Conservation (phyloP, 1,284 basidiomycete species). For the Sanghuangporus sanghuang region DNA sequence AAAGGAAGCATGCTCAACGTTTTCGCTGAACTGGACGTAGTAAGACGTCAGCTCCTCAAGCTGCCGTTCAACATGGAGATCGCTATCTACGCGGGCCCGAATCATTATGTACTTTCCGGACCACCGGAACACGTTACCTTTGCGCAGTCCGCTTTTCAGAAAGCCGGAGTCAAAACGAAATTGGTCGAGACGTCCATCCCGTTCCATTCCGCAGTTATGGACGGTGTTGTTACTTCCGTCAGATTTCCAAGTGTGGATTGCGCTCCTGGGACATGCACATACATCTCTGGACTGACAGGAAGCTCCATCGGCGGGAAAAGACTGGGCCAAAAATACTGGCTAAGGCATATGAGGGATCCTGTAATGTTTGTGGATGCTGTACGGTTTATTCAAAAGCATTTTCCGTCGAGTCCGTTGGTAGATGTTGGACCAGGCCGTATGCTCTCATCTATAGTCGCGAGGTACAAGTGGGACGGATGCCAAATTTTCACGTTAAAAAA, state of each 20-base stretch:
- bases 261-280: neutral
- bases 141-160: neutral
- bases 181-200: slow-evolving; percentile 6
- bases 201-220: slow-evolving; percentile 14
- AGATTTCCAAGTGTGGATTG: neutral
- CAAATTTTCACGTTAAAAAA: neutral
- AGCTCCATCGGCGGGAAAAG: neutral
- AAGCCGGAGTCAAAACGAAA: neutral
- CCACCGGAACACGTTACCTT: neutral
- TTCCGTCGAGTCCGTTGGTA: neutral
- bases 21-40: neutral
- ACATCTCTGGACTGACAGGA: slow-evolving; percentile 8
- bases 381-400: slow-evolving; percentile 1
- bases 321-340: slow-evolving; percentile 8
- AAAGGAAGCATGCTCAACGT: slow-evolving; percentile 13
- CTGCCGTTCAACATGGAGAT: slow-evolving; percentile 5
- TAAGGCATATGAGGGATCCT: slow-evolving; percentile 14
- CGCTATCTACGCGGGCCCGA: slow-evolving; percentile 11
- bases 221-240: neutral
- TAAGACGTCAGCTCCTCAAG: neutral
- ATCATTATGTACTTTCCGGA: slow-evolving; percentile 10
- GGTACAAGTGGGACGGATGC: slow-evolving; percentile 11
- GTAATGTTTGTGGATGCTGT: slow-evolving; percentile 9
- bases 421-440: slow-evolving; percentile 10
- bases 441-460: slow-evolving; percentile 1